These are phyloP conservation scores for Trichoderma aggressivum DNA, from an alignment of 2,329 filamentous ascomycete genomes.

Conservation along the genomic window DNA sequence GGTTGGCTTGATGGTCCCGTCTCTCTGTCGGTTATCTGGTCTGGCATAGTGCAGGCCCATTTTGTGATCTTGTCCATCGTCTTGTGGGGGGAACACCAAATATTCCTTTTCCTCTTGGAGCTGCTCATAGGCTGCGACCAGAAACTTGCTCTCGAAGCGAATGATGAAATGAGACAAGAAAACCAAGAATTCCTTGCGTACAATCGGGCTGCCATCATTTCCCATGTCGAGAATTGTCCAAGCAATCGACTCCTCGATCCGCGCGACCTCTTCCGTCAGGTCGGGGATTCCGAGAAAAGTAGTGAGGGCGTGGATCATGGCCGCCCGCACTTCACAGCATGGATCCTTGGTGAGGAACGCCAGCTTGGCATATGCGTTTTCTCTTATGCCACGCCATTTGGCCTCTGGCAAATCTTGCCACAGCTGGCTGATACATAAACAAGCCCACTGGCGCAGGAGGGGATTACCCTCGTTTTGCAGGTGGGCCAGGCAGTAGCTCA, in stretches of 20 bases:
- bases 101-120: constrained; percentile 78
- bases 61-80: constrained; percentile 57
- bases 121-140: constrained; percentile 90
- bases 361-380: constrained; percentile 77
- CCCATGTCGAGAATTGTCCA: constrained; percentile 88
- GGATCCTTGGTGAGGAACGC: constrained; percentile 78
- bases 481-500: constrained; percentile 81
- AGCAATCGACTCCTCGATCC: constrained; percentile 87
- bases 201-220: constrained; percentile 89
- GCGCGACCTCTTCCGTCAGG: constrained; percentile 82
- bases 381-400: constrained; percentile 92
- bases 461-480: constrained; percentile 83
- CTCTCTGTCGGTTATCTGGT: constrained; percentile 51
- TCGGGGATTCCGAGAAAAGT: constrained; percentile 93
- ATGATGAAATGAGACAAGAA: constrained; percentile 91
- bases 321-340: constrained; percentile 87
- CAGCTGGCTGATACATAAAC: constrained; percentile 89
- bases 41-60: constrained; percentile 62
- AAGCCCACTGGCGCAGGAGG: constrained; percentile 90
- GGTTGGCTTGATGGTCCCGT: constrained; percentile 55
- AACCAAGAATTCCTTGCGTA: constrained; percentile 86
- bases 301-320: constrained; percentile 89
- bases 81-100: constrained; percentile 51
- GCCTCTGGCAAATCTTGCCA: constrained; percentile 90
- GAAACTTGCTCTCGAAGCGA: constrained; percentile 86